A percentile compares a stretch with the other conserved stretches of the same genome.
Conservation (phyloP, 2,329 filamentous ascomycete species). For the Capronia coronata region DNA sequence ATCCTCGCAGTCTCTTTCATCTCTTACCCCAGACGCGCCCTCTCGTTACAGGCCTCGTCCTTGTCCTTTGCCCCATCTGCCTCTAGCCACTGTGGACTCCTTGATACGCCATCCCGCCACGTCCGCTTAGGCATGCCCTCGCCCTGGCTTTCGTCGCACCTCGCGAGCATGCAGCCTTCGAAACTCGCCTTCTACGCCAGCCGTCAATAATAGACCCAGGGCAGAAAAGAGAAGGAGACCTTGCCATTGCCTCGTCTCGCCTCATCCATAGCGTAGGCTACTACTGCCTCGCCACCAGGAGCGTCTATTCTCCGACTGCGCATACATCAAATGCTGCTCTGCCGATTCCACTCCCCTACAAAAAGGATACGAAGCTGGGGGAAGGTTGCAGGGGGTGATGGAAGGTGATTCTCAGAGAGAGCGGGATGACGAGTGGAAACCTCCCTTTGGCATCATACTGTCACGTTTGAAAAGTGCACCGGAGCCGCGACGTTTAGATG, state of each 20-base stretch:
- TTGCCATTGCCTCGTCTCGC: slow-evolving; percentile 8
- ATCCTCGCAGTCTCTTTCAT: slow-evolving; percentile 12
- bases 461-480: slow-evolving; percentile 23
- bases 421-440: slow-evolving; percentile 15
- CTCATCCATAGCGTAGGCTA: background rate
- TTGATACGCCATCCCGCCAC: slow-evolving; percentile 4
- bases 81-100: background rate
- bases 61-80: slow-evolving; percentile 8
- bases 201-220: slow-evolving; percentile 6
- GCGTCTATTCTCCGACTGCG: slow-evolving; percentile 1
- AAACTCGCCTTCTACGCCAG: slow-evolving; percentile 9
- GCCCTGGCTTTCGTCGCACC: slow-evolving; percentile 14
- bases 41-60: background rate
- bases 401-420: slow-evolving; percentile 10
- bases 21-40: slow-evolving; percentile 8
- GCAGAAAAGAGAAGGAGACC: background rate
- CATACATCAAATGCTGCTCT: slow-evolving; percentile 19
- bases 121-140: slow-evolving; percentile 20
- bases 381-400: slow-evolving; percentile 17
- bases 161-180: slow-evolving; percentile 18
- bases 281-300: background rate
- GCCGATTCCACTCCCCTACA: slow-evolving; percentile 7
- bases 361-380: slow-evolving; percentile 19
- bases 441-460: slow-evolving; percentile 11
- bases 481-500: slow-evolving; percentile 12